phyloP scores from a whole-genome alignment of 768 basidiomycete genomes.

The Suillus clintonianus region DNA sequence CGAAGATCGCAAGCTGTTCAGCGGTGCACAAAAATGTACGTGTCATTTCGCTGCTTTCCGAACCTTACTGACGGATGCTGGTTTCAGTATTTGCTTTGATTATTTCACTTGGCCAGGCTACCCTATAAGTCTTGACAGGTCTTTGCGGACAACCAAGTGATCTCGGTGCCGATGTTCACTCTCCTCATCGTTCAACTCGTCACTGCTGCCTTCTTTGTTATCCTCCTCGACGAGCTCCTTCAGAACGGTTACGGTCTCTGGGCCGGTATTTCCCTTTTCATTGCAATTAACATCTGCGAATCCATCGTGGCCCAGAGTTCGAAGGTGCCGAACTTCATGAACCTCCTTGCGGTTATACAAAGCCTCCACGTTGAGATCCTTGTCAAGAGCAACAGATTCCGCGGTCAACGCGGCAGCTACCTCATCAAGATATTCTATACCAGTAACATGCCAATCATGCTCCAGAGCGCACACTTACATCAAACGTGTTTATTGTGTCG shows the following conservation, averaged over 20 bases:
- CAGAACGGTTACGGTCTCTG: slow-evolving; percentile 99
- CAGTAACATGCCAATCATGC: too few relatives aligned
- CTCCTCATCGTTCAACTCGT: too few relatives aligned
- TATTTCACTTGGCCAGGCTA: slow-evolving; percentile 94
- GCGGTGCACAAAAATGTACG: slow-evolving; percentile 97
- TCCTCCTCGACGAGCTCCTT: slow-evolving; percentile 96
- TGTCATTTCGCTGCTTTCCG: slow-evolving; percentile 12
- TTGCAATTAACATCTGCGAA: slow-evolving; percentile 99
- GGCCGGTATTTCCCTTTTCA: slow-evolving; percentile 97
- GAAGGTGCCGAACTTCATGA: slow-evolving; percentile 99
- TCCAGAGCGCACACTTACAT: too few relatives aligned
- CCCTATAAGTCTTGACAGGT: slow-evolving; percentile 95
- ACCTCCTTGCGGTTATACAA: slow-evolving; percentile 94
- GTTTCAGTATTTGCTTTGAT: slow-evolving; percentile 95
- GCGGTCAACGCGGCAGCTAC: slow-evolving; percentile 91
- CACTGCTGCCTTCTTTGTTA: slow-evolving; percentile 92
- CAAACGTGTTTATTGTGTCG: too few relatives aligned
- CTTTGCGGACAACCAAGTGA: slow-evolving; percentile 93
- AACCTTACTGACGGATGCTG: background rate
- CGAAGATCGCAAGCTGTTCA: slow-evolving; percentile 94
- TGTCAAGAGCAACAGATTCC: slow-evolving; percentile 93
- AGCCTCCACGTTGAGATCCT: slow-evolving; percentile 99
- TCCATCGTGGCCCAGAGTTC: slow-evolving; percentile 95
- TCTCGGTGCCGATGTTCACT: too few relatives aligned
- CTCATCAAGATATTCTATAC: too few relatives aligned